Evolutionary conservation across 331 rosid genomes (phyloP).

Genomic region (Stylosanthes scabra): DNA sequence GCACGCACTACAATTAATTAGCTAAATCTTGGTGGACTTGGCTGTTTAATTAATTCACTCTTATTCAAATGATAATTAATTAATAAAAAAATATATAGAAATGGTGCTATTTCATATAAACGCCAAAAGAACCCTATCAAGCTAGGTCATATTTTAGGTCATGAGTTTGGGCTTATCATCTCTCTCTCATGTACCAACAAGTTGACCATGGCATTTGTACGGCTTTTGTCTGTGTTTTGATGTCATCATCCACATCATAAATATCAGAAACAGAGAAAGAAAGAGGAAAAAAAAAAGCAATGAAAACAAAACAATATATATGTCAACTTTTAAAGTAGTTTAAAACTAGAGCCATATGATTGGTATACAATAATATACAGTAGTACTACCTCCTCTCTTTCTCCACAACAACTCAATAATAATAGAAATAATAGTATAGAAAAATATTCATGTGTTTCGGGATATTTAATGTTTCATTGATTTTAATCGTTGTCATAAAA

Average conservation of each 20-base stretch:
- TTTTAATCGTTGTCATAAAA: no score
- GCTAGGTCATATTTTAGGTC: slow-evolving; percentile 31
- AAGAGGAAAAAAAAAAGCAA: slow-evolving; percentile 7
- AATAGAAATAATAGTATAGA: no score
- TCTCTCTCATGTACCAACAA: slow-evolving; percentile 27
- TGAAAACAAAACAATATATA: slow-evolving; percentile 6
- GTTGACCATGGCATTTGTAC: slow-evolving; percentile 54
- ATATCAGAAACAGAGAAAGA: slow-evolving; percentile 27
- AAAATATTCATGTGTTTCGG: no score
- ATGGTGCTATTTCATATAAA: background rate
- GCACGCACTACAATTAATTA: no score
- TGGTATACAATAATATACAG: slow-evolving; percentile 45
- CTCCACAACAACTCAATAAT: no score
- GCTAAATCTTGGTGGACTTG: no score
- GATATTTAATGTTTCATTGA: no score
- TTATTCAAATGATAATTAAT: no score
- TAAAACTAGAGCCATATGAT: slow-evolving; percentile 38
- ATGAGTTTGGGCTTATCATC: slow-evolving; percentile 33
- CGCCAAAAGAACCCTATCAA: slow-evolving; percentile 24
- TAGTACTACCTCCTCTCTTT: slow-evolving; percentile 3
- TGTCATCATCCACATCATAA: slow-evolving; percentile 31
- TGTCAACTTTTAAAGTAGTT: slow-evolving; percentile 47
- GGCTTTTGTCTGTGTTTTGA: slow-evolving; percentile 41
- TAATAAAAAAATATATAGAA: no score
- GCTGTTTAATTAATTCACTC: no score